These are phyloP conservation scores for Microcos paniculata DNA, from an alignment of 345 rosid genomes.

Conservation along the genomic window DNA sequence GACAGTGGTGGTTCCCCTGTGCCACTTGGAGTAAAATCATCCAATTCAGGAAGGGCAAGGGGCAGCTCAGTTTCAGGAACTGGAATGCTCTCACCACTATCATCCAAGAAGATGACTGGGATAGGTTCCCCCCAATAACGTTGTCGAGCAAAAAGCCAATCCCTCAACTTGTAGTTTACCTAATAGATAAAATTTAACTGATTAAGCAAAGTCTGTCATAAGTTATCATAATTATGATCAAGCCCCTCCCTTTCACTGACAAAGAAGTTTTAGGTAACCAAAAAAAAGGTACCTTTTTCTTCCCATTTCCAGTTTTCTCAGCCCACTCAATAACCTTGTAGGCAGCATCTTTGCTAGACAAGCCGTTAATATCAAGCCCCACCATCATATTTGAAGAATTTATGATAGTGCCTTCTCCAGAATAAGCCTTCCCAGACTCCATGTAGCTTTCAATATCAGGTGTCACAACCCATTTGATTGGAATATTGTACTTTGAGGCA, in stretches of 20 bases:
- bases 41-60: conserved; percentile 80
- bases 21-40: conserved; percentile 90
- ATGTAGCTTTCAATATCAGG: conserved; percentile 35
- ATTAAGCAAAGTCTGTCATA: neutral
- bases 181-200: conserved; percentile 27
- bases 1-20: conserved; percentile 94
- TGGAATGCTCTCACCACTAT: conserved; percentile 62
- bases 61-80: conserved; percentile 76
- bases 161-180: conserved; percentile 94
- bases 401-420: conserved; percentile 53
- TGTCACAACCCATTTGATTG: conserved; percentile 68
- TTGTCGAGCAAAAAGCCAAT: conserved; percentile 98
- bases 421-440: conserved; percentile 53
- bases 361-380: conserved; percentile 82
- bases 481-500: conserved; percentile 72
- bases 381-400: conserved; percentile 60
- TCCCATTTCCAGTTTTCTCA: conserved; percentile 71
- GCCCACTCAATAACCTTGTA: conserved; percentile 79
- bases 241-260: neutral
- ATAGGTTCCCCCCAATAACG: conserved; percentile 99
- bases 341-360: conserved; percentile 67
- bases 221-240: neutral
- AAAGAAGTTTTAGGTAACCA: neutral
- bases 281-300: conserved; percentile 67
- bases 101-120: conserved; percentile 74